phyloP scores from a whole-genome alignment of 1,284 basidiomycete genomes.

The Cryptococcus sp. region DNA sequence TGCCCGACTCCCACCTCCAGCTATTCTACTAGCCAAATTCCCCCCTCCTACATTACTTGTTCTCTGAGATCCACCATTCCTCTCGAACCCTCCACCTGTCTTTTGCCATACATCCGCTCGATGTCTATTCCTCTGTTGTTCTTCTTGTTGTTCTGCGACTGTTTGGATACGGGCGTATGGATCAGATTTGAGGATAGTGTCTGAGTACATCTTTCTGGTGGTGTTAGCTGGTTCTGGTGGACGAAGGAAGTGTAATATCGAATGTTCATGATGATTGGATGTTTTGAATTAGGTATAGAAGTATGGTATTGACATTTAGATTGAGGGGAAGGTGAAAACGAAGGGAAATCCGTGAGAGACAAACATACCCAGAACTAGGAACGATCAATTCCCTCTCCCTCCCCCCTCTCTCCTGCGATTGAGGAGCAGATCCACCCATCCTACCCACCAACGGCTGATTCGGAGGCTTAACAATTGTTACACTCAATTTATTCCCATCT shows the following conservation, averaged over 20 bases:
- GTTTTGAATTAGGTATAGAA: too few species aligned
- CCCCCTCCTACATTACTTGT: neutral
- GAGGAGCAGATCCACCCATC: too few species aligned
- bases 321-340: too few species aligned
- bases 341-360: too few species aligned
- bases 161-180: conserved; percentile 62
- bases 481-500: conserved; percentile 68
- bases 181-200: conserved; percentile 64
- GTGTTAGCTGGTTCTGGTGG: neutral
- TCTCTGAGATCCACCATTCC: neutral
- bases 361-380: too few species aligned
- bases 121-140: neutral
- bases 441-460: too few species aligned
- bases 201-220: conserved; percentile 75
- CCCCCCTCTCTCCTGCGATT: too few species aligned
- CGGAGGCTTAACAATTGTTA: conserved; percentile 64
- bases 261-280: too few species aligned
- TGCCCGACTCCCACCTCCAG: neutral
- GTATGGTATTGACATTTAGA: too few species aligned
- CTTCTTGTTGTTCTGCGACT: conserved; percentile 14
- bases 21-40: neutral
- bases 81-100: neutral
- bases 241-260: too few species aligned
- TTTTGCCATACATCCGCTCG: neutral
- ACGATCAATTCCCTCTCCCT: too few species aligned